These are phyloP conservation scores for Acer negundo DNA, from an alignment of 345 rosid genomes.

Conservation along the genomic window DNA sequence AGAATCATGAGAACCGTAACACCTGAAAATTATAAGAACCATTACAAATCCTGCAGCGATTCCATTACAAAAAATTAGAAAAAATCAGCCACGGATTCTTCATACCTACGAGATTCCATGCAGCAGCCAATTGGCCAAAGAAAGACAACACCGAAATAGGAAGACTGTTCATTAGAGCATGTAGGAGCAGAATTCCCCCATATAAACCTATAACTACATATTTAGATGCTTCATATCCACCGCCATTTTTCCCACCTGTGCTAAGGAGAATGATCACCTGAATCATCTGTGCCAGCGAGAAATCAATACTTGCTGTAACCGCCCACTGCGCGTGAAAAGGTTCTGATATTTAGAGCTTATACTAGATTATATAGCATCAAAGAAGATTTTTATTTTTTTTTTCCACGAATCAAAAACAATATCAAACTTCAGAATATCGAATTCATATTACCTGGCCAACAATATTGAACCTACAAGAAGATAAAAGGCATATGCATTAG, in stretches of 20 bases:
- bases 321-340: conserved; percentile 78
- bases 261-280: conserved; percentile 81
- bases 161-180: conserved; percentile 79
- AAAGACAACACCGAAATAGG: conserved; percentile 80
- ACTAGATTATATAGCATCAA: background rate
- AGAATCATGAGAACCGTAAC: conserved; percentile 79
- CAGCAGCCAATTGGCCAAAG: conserved; percentile 90
- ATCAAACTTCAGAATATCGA: conserved; percentile 11
- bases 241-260: conserved; percentile 93
- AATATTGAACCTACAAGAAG: conserved; percentile 86
- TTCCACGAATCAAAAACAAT: background rate
- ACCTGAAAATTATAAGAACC: conserved; percentile 41
- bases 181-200: conserved; percentile 73
- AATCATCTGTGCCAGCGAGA: conserved; percentile 64
- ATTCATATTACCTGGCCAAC: conserved; percentile 75
- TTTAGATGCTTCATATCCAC: conserved; percentile 85
- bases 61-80: no score
- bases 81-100: conserved; percentile 8
- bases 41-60: background rate
- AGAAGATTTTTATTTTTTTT: background rate
- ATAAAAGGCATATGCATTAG: conserved; percentile 26
- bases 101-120: conserved; percentile 83
- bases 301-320: conserved; percentile 69
- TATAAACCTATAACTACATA: conserved; percentile 73
- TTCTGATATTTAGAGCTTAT: conserved; percentile 20